Conservation (phyloP, 2,329 filamentous ascomycete species). For the Aschersonia sp. region DNA sequence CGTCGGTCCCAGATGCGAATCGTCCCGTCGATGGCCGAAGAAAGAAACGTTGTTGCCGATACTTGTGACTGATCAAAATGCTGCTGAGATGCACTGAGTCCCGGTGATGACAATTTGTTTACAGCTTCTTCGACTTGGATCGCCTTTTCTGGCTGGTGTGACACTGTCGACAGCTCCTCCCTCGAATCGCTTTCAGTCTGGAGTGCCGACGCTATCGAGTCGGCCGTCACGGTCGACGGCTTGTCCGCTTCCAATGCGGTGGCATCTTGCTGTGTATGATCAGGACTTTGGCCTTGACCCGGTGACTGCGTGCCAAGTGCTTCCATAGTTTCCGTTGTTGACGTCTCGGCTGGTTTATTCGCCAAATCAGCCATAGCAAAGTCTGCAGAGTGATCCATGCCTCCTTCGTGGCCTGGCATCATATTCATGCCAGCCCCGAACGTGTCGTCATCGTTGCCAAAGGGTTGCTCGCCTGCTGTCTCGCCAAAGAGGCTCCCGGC, state of each 20-base stretch:
- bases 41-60: slow-evolving; percentile 71
- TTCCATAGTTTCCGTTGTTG: not conserved
- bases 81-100: slow-evolving; percentile 20
- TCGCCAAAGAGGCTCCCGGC: slow-evolving; percentile 84
- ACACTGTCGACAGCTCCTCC: not conserved
- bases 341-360: slow-evolving; percentile 2
- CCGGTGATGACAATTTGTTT: slow-evolving; percentile 10
- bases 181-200: not conserved
- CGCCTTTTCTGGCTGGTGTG: not conserved
- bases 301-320: not conserved
- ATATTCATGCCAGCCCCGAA: slow-evolving; percentile 61
- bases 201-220: not conserved
- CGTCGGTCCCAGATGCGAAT: slow-evolving; percentile 90
- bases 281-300: too few species aligned
- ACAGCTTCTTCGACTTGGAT: slow-evolving; percentile 3
- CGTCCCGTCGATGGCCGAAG: slow-evolving; percentile 74
- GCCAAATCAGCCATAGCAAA: slow-evolving; percentile 24
- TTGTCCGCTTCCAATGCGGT: too few species aligned
- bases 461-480: slow-evolving; percentile 43
- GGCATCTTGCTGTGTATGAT: too few species aligned
- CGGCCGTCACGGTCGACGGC: not conserved
- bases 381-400: slow-evolving; percentile 26
- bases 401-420: slow-evolving; percentile 22
- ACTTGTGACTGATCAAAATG: slow-evolving; percentile 41
- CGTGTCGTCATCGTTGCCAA: slow-evolving; percentile 73